Evolutionary conservation across 2,329 filamentous ascomycete species (phyloP).

Genomic region (Talaromyces amestolkiae): DNA sequence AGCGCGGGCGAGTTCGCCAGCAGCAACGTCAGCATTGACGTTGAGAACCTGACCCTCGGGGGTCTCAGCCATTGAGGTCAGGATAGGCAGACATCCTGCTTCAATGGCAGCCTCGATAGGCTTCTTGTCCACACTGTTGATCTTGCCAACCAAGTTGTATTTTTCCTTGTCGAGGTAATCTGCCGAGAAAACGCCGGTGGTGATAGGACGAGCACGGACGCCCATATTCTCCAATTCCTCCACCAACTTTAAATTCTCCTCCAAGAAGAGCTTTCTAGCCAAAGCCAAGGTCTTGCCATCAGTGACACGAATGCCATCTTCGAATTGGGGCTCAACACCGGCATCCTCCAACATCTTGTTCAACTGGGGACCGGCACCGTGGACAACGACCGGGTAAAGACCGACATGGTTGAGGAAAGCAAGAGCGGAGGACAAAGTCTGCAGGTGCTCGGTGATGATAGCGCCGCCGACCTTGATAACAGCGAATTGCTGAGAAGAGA

Average conservation of each 20-base stretch:
- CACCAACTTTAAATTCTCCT: conserved; percentile 91
- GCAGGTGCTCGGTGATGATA: conserved; percentile 89
- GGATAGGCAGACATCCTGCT: conserved; percentile 84
- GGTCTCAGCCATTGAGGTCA: conserved; percentile 95
- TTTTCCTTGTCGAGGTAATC: conserved; percentile 96
- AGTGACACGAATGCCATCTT: conserved; percentile 93
- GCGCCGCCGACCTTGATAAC: conserved; percentile 98
- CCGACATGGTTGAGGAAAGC: conserved; percentile 93
- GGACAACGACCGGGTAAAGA: conserved; percentile 90
- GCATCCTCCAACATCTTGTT: conserved; percentile 87
- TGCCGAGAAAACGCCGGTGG: conserved; percentile 83
- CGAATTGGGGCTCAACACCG: conserved; percentile 90
- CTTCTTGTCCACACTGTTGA: conserved; percentile 84
- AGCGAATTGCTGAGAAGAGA: conserved; percentile 94
- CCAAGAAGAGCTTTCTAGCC: conserved; percentile 86
- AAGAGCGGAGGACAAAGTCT: conserved; percentile 83
- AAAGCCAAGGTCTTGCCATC: conserved; percentile 92
- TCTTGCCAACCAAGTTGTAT: conserved; percentile 93
- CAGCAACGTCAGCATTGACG: conserved; percentile 95
- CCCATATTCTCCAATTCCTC: conserved; percentile 87
- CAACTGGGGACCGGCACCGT: conserved; percentile 91
- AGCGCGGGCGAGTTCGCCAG: conserved; percentile 83
- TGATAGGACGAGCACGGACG: conserved; percentile 83
- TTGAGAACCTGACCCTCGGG: conserved; percentile 89
- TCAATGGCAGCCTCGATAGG: conserved; percentile 89